Base-by-base conservation (phyloP, 2,329 filamentous ascomycete species). In the Lachnellula hyalina region DNA sequence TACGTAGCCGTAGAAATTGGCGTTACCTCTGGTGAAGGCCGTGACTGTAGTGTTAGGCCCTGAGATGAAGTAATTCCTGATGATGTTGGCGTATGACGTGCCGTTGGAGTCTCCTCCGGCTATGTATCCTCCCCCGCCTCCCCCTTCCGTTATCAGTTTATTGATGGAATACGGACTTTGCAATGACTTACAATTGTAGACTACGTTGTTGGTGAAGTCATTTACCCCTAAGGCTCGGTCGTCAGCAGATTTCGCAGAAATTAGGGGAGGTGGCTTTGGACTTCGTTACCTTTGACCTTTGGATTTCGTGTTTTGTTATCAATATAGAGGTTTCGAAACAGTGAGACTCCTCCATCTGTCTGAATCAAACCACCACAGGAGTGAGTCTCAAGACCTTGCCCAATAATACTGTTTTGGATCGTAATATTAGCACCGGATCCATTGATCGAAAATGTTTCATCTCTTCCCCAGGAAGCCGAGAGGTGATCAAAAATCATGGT, bases 401-500 rank as follows among this genome's bases (percentile, higher is more conserved):
- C 36, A 41, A 50, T 50, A 19, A 50, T 50, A 17, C 48, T 50
- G 14, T 50, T 50, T 17, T 50, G 48, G 2, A 50, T 17, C n/a
- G 48, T 50, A 14, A 50, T 50, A 23, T 50, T 50, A 5, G 17
- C 38, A 2, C n/a, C 48, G 4, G 35, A 17, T 11, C 48, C 48
- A 15, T 40, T 41, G 21, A 50, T 42, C 2, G 48, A 50, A 15
- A 50, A 50, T 3, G 36, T 50, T 23, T 50, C 48, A 17, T 50
- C 48, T 40, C 48, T 14, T 25, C 53, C 40, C 28, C 81, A 80
- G 4, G 79, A 70, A 15, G 77, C 74, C 19, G 73, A 76, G 34
- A 80, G 68, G 57, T 82, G 80, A 63, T 82, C 79, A 59, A 82
- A 79, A 46, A 82, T 81, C 70, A 82, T 79, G 58, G 75, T 77